Conservation (phyloP, 176 grass and related monocot genomes). For the Dactylis glomerata region DNA sequence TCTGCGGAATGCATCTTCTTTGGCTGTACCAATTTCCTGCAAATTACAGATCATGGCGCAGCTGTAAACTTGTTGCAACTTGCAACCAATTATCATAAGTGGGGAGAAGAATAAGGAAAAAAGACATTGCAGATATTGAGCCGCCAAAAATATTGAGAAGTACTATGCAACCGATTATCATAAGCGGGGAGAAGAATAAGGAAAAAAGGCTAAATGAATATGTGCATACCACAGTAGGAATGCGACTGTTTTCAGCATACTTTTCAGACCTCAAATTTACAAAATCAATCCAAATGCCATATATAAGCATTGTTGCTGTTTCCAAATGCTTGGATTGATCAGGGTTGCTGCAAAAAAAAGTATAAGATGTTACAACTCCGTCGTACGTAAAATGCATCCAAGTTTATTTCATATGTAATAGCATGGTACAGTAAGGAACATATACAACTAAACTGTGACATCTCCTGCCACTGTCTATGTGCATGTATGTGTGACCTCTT, state of each 20-base stretch:
- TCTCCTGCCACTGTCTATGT: background rate
- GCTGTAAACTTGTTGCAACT: conserved; percentile 6
- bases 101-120: conserved; percentile 22
- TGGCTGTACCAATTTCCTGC: conserved; percentile 84
- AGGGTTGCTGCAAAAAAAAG: conserved; percentile 71
- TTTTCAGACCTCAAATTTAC: conserved; percentile 96
- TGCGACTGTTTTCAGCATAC: conserved; percentile 91
- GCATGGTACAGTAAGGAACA: background rate
- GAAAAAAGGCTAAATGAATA: conserved; percentile 16
- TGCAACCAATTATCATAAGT: background rate
- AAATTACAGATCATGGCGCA: conserved; percentile 13
- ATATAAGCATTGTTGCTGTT: conserved; percentile 89
- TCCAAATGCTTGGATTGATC: conserved; percentile 99
- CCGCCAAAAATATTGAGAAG: background rate
- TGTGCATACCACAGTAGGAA: conserved; percentile 79
- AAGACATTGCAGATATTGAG: conserved; percentile 20
- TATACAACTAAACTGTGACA: background rate
- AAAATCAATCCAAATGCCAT: conserved; percentile 88
- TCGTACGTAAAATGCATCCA: background rate
- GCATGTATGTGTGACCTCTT: background rate
- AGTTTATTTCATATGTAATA: background rate
- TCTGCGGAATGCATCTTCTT: conserved; percentile 89
- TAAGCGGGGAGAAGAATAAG: too few relatives aligned
- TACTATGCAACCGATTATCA: too few relatives aligned
- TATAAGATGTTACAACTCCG: background rate